Evolutionary conservation across 495 filamentous ascomycete species (phyloP).

Genomic region (Penicillium turbatum): DNA sequence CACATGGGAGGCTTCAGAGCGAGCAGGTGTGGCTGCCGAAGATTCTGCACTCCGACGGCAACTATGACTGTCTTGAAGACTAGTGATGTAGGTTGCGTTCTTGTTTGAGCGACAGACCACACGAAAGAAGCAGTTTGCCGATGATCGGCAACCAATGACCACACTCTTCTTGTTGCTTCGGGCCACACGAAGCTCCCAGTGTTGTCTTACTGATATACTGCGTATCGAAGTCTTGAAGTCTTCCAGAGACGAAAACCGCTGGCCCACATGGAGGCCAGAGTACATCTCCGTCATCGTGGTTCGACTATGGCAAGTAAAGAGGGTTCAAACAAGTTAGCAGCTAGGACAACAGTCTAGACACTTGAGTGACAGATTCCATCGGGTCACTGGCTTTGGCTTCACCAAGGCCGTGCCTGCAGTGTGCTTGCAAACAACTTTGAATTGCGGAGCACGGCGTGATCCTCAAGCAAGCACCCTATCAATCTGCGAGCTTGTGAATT

Average conservation of each 20-base stretch:
- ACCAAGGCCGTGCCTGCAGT: conserved; percentile 6
- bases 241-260: conserved; percentile 41
- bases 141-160: conserved; percentile 43
- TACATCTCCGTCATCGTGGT: conserved; percentile 41
- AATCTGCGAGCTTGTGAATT: neutral
- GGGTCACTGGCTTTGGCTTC: conserved; percentile 10
- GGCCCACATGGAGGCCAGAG: conserved; percentile 45
- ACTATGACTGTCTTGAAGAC: conserved; percentile 43
- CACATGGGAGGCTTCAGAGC: conserved; percentile 47
- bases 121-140: conserved; percentile 42
- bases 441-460: conserved; percentile 16
- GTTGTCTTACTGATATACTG: conserved; percentile 44
- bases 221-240: conserved; percentile 43
- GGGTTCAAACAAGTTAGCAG: conserved; percentile 16
- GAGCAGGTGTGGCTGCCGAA: conserved; percentile 35
- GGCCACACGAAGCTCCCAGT: conserved; percentile 46
- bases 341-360: conserved; percentile 18
- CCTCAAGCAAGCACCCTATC: conserved; percentile 8
- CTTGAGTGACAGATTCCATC: conserved; percentile 21
- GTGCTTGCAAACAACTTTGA: conserved; percentile 4
- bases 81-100: conserved; percentile 46
- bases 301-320: conserved; percentile 8
- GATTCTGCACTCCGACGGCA: conserved; percentile 36
- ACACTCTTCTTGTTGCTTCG: conserved; percentile 48
- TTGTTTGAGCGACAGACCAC: conserved; percentile 47